Conservation (phyloP, 768 basidiomycete species). For the Macrolepiota fuliginosa region DNA sequence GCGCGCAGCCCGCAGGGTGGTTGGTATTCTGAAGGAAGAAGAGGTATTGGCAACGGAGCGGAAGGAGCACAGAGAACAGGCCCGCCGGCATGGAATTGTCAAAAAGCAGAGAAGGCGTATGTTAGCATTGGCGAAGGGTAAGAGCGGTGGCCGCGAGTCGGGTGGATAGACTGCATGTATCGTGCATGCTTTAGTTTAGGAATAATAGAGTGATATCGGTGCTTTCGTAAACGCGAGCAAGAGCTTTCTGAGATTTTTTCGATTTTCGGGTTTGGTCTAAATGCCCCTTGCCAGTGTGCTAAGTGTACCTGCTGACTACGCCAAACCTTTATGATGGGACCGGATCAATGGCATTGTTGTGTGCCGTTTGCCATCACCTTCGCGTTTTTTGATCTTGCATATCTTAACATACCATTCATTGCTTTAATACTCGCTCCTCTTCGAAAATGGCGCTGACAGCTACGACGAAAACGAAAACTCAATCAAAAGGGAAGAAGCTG, state of each 20-base stretch:
- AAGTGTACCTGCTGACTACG: no score
- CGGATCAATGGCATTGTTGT: constrained; percentile 7
- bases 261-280: no score
- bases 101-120: constrained; percentile 24
- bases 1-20: constrained; percentile 47
- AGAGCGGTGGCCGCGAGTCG: neutral
- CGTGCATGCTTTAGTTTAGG: neutral
- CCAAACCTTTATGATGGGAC: constrained; percentile 8
- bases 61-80: constrained; percentile 30
- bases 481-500: constrained; percentile 19
- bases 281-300: no score
- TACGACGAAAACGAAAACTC: constrained; percentile 16
- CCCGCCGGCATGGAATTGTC: constrained; percentile 28
- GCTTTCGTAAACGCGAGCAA: neutral
- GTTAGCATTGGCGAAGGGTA: neutral
- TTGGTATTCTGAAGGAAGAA: constrained; percentile 54
- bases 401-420: neutral
- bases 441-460: constrained; percentile 16
- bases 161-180: neutral
- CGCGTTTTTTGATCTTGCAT: constrained; percentile 1
- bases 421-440: neutral
- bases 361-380: constrained; percentile 5
- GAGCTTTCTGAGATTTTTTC: neutral
- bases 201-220: neutral
- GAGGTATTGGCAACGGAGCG: constrained; percentile 24